These are phyloP conservation scores for Fraxinus pennsylvanica DNA, from an alignment of 257 asterid genomes.

Conservation along the genomic window DNA sequence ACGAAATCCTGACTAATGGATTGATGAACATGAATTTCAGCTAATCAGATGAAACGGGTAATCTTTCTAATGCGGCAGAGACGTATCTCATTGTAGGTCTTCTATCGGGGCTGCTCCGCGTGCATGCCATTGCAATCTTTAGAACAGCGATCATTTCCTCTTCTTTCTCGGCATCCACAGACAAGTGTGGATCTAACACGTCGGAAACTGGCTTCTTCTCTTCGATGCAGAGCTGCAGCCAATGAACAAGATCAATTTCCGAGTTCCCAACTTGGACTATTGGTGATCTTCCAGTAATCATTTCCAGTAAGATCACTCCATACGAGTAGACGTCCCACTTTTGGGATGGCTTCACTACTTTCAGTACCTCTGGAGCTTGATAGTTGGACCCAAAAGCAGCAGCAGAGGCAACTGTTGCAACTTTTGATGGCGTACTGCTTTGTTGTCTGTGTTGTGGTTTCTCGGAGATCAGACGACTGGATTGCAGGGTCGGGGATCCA, in stretches of 20 bases:
- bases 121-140: conserved; percentile 87
- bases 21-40: not conserved
- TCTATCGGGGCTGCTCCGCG: conserved; percentile 64
- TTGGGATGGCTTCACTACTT: conserved; percentile 82
- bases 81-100: conserved; percentile 81
- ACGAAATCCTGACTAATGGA: not conserved
- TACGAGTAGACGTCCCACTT: conserved; percentile 91
- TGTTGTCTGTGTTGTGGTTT: conserved; percentile 48
- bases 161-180: conserved; percentile 64
- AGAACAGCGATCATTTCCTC: conserved; percentile 81
- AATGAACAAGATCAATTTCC: conserved; percentile 69
- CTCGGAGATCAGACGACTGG: conserved; percentile 53
- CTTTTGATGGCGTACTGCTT: conserved; percentile 52
- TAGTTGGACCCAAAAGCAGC: conserved; percentile 54
- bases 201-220: conserved; percentile 83
- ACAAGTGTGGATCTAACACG: conserved; percentile 65
- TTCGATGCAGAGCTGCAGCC: conserved; percentile 89
- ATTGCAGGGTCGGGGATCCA: conserved; percentile 60
- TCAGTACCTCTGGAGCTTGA: conserved; percentile 85
- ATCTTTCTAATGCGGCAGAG: conserved; percentile 65
- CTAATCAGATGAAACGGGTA: conserved; percentile 31
- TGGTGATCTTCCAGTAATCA: conserved; percentile 72
- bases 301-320: conserved; percentile 78
- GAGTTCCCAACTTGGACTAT: conserved; percentile 55
- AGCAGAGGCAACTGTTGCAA: conserved; percentile 46